phyloP scores from a whole-genome alignment of 192 early-diverging fungal genomes.

The Coemansia sp. region DNA sequence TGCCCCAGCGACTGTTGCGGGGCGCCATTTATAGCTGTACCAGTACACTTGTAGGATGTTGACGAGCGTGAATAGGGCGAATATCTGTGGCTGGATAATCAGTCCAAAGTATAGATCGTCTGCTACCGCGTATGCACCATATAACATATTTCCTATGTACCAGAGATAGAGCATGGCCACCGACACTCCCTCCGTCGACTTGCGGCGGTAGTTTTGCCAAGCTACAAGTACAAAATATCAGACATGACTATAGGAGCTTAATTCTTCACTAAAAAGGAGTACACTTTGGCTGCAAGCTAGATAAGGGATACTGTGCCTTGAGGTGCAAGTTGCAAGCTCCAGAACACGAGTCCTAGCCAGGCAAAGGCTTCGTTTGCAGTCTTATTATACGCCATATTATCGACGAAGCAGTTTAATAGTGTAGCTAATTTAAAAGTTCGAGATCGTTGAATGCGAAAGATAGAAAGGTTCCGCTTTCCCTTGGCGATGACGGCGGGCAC shows the following conservation, averaged over 20 bases:
- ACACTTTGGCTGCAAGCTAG: background rate
- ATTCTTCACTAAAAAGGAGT: slow-evolving; percentile 15
- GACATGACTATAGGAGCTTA: slow-evolving; percentile 16
- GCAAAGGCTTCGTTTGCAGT: slow-evolving; percentile 43
- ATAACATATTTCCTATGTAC: slow-evolving; percentile 47
- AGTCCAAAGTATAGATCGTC: slow-evolving; percentile 42
- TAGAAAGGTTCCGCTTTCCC: background rate
- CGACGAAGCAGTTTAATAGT: background rate
- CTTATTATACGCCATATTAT: slow-evolving; percentile 48
- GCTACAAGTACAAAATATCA: slow-evolving; percentile 25
- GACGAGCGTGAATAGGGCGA: slow-evolving; percentile 46
- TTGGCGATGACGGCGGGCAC: background rate
- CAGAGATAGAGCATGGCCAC: slow-evolving; percentile 51
- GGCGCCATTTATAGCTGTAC: slow-evolving; percentile 40
- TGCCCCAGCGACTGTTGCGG: background rate
- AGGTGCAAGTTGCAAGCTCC: slow-evolving; percentile 57
- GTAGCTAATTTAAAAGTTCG: background rate
- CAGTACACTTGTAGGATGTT: slow-evolving; percentile 53
- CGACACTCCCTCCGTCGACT: slow-evolving; percentile 54
- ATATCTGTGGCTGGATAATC: slow-evolving; percentile 54
- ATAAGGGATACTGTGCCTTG: slow-evolving; percentile 49
- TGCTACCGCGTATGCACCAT: slow-evolving; percentile 47
- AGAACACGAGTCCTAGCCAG: slow-evolving; percentile 53
- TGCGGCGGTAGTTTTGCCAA: slow-evolving; percentile 54
- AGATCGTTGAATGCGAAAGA: background rate